These are phyloP conservation scores for Dunaliella salina DNA, from an alignment of 163 green algal genomes.

Conservation along the genomic window DNA sequence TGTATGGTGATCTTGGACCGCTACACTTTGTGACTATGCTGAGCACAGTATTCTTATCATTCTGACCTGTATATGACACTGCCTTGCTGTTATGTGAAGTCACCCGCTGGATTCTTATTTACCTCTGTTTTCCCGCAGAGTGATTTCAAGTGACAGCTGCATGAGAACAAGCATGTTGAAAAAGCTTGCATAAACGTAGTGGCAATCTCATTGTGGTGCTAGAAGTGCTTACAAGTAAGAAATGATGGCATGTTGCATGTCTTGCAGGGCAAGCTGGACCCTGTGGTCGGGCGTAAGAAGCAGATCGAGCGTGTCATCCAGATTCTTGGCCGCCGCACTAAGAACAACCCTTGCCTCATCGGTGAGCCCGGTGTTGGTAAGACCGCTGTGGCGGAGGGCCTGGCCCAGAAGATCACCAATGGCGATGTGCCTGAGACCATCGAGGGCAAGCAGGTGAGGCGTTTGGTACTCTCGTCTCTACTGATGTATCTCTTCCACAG, in stretches of 20 bases:
- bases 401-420: constrained; percentile 88
- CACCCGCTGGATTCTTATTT: too few species aligned
- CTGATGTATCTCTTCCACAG: too few species aligned
- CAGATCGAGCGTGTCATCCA: constrained; percentile 98
- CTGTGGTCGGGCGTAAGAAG: constrained; percentile 86
- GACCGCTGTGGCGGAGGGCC: constrained; percentile 95
- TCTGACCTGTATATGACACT: too few species aligned
- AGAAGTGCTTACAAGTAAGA: too few species aligned
- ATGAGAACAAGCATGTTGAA: neutral
- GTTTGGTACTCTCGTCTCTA: too few species aligned
- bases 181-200: neutral
- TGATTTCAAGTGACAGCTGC: too few species aligned
- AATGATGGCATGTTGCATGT: neutral
- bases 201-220: neutral
- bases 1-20: too few species aligned
- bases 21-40: too few species aligned
- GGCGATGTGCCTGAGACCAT: constrained; percentile 97
- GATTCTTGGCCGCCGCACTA: constrained; percentile 94
- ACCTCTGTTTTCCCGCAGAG: too few species aligned
- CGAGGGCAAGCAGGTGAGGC: constrained; percentile 87
- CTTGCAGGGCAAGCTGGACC: constrained; percentile 91
- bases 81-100: too few species aligned
- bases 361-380: constrained; percentile 98
- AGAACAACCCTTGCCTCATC: constrained; percentile 99
- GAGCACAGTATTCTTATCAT: too few species aligned